A percentile compares a stretch with the other conserved stretches of the same genome.
These are phyloP conservation scores for Calonectria multiphialidica DNA, from an alignment of 2,329 filamentous ascomycete genomes.

Conservation along the genomic window DNA sequence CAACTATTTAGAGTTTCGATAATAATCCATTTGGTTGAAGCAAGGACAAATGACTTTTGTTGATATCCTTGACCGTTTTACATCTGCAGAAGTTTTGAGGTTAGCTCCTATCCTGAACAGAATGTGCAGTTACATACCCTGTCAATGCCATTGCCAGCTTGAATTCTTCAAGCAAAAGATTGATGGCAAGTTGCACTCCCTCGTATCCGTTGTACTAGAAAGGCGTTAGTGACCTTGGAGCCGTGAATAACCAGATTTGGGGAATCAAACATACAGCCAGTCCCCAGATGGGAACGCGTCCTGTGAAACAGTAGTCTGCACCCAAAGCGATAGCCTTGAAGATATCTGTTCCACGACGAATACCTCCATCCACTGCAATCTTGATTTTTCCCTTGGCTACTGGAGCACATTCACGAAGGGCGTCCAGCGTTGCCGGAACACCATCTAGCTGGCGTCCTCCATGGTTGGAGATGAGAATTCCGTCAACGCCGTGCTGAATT, in stretches of 20 bases:
- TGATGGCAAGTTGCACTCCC: slow-evolving; percentile 46
- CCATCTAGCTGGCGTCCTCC: slow-evolving; percentile 49
- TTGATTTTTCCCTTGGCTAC: slow-evolving; percentile 68
- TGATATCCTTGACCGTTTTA: slow-evolving; percentile 33
- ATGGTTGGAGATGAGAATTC: slow-evolving; percentile 42
- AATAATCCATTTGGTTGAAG: slow-evolving; percentile 27
- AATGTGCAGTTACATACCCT: slow-evolving; percentile 11
- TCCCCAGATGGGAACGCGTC: slow-evolving; percentile 52
- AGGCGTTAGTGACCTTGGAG: not conserved
- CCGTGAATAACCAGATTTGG: not conserved
- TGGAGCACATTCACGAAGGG: slow-evolving; percentile 71
- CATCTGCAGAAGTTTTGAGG: slow-evolving; percentile 7
- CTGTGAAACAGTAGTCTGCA: slow-evolving; percentile 32
- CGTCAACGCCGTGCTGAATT: slow-evolving; percentile 43
- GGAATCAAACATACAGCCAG: slow-evolving; percentile 33
- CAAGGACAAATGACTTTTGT: slow-evolving; percentile 26
- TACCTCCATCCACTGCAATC: slow-evolving; percentile 58
- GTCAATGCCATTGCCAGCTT: slow-evolving; percentile 40
- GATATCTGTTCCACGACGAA: slow-evolving; percentile 45
- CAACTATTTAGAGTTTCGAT: slow-evolving; percentile 5
- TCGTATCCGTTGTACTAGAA: slow-evolving; percentile 43
- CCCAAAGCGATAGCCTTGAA: slow-evolving; percentile 47
- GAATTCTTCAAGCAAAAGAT: slow-evolving; percentile 46
- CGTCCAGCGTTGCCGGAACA: slow-evolving; percentile 66
- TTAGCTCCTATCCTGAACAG: not conserved